These are phyloP conservation scores for Chamaecrista fasciculata DNA, from an alignment of 306 rosid species.

Conservation along the genomic window DNA sequence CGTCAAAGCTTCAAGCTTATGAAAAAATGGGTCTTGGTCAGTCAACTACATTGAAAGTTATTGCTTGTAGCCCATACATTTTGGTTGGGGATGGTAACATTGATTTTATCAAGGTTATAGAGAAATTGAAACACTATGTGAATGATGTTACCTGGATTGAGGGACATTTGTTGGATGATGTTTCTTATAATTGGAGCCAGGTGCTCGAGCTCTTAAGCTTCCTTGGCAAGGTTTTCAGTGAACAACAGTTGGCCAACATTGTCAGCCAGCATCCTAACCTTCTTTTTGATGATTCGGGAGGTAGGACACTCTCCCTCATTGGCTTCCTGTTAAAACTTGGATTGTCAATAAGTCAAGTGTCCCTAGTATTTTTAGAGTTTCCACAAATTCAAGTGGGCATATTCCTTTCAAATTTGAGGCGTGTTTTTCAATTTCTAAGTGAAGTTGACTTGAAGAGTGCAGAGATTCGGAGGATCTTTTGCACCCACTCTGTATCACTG, in stretches of 20 bases:
- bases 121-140: conserved; percentile 44
- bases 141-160: conserved; percentile 51
- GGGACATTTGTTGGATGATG: conserved; percentile 35
- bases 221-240: conserved; percentile 39
- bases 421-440: conserved; percentile 40
- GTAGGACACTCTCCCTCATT: conserved; percentile 45
- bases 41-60: conserved; percentile 27
- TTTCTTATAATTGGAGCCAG: conserved; percentile 56
- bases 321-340: conserved; percentile 63
- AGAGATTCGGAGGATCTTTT: conserved; percentile 54
- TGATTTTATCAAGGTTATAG: conserved; percentile 51
- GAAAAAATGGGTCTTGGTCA: conserved; percentile 50
- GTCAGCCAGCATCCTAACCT: conserved; percentile 41
- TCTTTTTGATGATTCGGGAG: conserved; percentile 71
- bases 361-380: conserved; percentile 48
- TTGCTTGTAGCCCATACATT: conserved; percentile 55
- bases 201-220: conserved; percentile 47
- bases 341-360: conserved; percentile 42
- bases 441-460: conserved; percentile 57
- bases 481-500: conserved; percentile 44
- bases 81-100: conserved; percentile 57
- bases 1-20: conserved; percentile 49
- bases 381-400: conserved; percentile 45
- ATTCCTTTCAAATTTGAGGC: conserved; percentile 60
- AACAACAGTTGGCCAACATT: conserved; percentile 41